A percentile compares a stretch with the other conserved stretches of the same genome.
These are phyloP conservation scores for Platismatia glauca DNA, from an alignment of 495 filamentous ascomycete species.

Conservation along the genomic window DNA sequence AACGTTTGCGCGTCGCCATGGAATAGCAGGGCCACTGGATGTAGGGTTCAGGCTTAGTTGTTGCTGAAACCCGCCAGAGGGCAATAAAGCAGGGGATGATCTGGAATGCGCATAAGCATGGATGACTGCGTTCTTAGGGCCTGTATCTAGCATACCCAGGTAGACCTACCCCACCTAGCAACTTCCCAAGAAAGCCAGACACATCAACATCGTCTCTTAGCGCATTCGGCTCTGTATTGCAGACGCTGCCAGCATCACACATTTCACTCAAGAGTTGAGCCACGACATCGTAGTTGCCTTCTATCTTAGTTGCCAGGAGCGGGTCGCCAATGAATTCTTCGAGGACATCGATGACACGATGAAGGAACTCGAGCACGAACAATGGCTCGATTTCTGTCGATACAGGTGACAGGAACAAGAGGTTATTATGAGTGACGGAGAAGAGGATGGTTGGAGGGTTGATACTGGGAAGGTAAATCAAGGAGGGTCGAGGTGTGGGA, in stretches of 20 bases:
- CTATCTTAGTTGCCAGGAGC: constrained; percentile 73
- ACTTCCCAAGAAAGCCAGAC: constrained; percentile 77
- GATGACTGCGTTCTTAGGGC: background rate
- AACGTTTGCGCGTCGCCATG: constrained; percentile 87
- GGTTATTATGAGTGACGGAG: constrained; percentile 73
- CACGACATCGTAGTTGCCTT: constrained; percentile 84
- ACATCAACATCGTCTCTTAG: constrained; percentile 86
- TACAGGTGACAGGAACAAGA: constrained; percentile 76
- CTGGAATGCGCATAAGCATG: constrained; percentile 21
- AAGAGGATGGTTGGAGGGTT: constrained; percentile 85
- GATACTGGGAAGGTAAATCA: constrained; percentile 73
- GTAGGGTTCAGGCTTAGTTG: constrained; percentile 33
- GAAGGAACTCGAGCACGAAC: constrained; percentile 92
- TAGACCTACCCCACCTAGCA: constrained; percentile 79
- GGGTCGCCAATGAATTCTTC: constrained; percentile 95
- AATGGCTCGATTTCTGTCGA: constrained; percentile 83
- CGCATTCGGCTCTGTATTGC: constrained; percentile 88
- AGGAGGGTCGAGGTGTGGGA: constrained; percentile 69
- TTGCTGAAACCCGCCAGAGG: constrained; percentile 39
- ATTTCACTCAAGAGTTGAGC: constrained; percentile 91
- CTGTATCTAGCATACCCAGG: constrained; percentile 46
- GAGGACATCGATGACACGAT: constrained; percentile 83
- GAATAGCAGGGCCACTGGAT: constrained; percentile 50
- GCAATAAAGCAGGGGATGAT: constrained; percentile 37
- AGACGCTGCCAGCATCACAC: constrained; percentile 87